Evolutionary conservation across 495 filamentous ascomycete genomes (phyloP), one percentile per base, ranked within the genome.

Genomic region (Elasticomyces elasticus): DNA sequence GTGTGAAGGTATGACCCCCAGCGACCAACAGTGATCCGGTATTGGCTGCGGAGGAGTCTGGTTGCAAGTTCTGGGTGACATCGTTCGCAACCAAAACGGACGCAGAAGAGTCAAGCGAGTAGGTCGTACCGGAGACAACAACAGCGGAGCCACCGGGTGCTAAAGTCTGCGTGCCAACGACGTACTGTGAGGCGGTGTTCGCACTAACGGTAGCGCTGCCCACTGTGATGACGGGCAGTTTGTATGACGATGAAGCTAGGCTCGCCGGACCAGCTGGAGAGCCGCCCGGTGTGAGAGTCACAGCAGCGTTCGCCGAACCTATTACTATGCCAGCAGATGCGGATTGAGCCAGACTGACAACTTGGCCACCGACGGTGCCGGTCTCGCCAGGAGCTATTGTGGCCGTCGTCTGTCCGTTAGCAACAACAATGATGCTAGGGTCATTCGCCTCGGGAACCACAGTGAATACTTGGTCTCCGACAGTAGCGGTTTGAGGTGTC

Each of bases 91-190:
- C 44, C 11, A 56, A 27, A 17, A 13, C 30, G 7, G 19, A 19
- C 11, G 28, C 53, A 15, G 45, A 37, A 12, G 53, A 31, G 5
- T 28, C 44, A 12, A 56, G 46, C 11, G 44, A 49, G 22, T 49
- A 42, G 3, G 45, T 56, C 4, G 53, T 56, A 15, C 53, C 53
- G 20, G 27, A 28, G 13, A 51, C 48, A 10, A 57, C 41, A 10
- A 57, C 41, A 15, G 48, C 11, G 23, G 50, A 30, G 12, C 26
- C 30, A 37, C 54, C 54, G 4, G 54, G 48, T 10, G 13, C 25
- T 2, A 57, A 31, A 12, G 48, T 52, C 26, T 27, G 23, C 25
- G 30, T 25, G 12, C 41, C 47, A 10, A 57, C 41, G 10, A 57
- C 47, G 33, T 41, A 57, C 23, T 57, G 13, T 47, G 40, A 43